Evolutionary conservation across 129 eudicot species (phyloP), one percentile per base, ranked within the genome.

Genomic region (Calendula officinalis): DNA sequence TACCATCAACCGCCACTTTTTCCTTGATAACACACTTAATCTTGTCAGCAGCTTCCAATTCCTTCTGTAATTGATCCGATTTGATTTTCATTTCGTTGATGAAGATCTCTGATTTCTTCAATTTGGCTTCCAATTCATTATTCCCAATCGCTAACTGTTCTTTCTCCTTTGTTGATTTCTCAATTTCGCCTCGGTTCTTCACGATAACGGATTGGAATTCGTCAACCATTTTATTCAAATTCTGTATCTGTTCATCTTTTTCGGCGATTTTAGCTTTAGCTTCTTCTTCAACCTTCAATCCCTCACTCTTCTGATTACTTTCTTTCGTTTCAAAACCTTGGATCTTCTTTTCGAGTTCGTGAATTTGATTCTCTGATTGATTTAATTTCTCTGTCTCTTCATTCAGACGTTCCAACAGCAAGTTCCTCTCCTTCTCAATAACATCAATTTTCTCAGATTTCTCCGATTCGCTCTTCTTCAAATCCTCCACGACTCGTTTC

Each of bases 381-480:
- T n/a, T 78, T 33, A 52, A 69, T 35, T 44, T 73, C 71, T 72
- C 50, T 1, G 11, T 45, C 17, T 55, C 47, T 40, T 73, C 48
- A 15, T 22, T 67, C 42, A 84, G 15, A 32, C 75, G 76, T 12
- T 66, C 75, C 73, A 84, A 27, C 54, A 88, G 42, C 77, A 76
- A 49, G 49, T 69, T 50, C 72, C 69, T 80, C 67, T 89, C 94
- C 50, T 47, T 83, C 80, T 56, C 85, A 62, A 77, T 48, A 22
- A 67, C 83, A 15, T 54, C 89, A 47, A 85, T 7, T 43, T 70
- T 71, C 56, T 68, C 69, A 14, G 49, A 22, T 27, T 78, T 78
- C 54, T 73, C 83, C 30, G 55, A 35, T 3, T 75, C 83, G 13
- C 73, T 74, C 56, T 13, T 54, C 56, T 62, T 69, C 64, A 80